Base-by-base conservation (phyloP, 2,329 filamentous ascomycete species). In the Sclerotinia minor region DNA sequence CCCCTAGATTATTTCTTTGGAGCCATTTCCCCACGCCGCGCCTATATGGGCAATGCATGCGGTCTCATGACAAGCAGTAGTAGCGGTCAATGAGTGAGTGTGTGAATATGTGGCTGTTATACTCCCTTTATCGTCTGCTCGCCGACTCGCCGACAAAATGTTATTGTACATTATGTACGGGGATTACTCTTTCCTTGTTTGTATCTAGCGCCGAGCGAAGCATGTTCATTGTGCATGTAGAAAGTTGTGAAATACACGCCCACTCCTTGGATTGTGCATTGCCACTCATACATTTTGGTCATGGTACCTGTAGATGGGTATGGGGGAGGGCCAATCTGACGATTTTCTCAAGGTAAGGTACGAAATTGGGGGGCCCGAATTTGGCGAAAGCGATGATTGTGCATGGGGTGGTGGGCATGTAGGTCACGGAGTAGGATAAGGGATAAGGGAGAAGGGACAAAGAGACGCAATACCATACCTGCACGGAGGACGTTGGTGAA, bases 11-110 rank as follows among this genome's bases (percentile, higher is more conserved):
- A 17, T 61, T 49, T 29, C 29, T 21, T 50, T 24, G 45, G 32
- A 32, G n/a, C 21, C 21, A 61, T 61, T 19, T 60, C 57, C 21
- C 19, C 41, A 60, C 35, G 54, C 35, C 58, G 47, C 29, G 58
- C n/a, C 21, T 59, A 29, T 59, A 45, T 59, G 32, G n/a, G n/a
- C 15, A 59, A 29, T 57, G 21, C 57, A 45, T 45, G 57, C 38
- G 41, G 17, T n/a, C 41, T 29, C 13, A 45, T 45, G 38, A 11
- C 35, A 45, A 59, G 57, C 41, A 24, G 19, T 21, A 38, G 47
- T 32, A 5, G 7, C 45, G 59, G 29, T 26, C 32, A 61, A 26
- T 21, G 29, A 19, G 19, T 21, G 29, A 19, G 19, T 7, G 35
- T 19, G 29, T 19, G 29, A 13, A 19, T 13, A 13, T 19, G 5